Conservation (phyloP, 495 filamentous ascomycete genomes). For the Pseudevernia furfuracea region DNA sequence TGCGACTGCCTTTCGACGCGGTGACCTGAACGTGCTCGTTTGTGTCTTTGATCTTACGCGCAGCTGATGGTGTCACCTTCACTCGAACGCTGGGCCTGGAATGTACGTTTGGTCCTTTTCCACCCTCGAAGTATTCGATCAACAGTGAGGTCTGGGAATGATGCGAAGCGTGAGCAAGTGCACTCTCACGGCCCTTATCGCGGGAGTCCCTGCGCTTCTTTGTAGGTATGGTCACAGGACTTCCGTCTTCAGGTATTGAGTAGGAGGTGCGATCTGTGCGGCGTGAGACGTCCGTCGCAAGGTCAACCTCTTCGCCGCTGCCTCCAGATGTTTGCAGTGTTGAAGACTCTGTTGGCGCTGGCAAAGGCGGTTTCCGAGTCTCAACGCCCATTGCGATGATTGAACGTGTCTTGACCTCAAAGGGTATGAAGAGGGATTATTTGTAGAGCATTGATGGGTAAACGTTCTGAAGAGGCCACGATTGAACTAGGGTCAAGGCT, state of each 20-base stretch:
- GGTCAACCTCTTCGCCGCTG: conserved; percentile 60
- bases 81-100: conserved; percentile 88
- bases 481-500: background rate
- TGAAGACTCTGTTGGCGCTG: conserved; percentile 73
- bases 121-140: conserved; percentile 96
- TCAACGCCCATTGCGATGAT: conserved; percentile 61
- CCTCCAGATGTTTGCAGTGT: conserved; percentile 47
- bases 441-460: conserved; percentile 2
- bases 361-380: conserved; percentile 59
- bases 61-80: conserved; percentile 76
- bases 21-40: conserved; percentile 79
- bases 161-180: conserved; percentile 43
- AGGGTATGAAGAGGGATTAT: background rate
- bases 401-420: background rate
- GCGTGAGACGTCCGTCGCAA: conserved; percentile 70
- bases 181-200: conserved; percentile 47
- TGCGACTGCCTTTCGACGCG: conserved; percentile 57
- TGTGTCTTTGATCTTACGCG: conserved; percentile 46
- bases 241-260: conserved; percentile 92
- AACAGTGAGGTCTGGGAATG: conserved; percentile 85
- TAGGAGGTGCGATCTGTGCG: conserved; percentile 75
- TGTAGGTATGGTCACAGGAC: conserved; percentile 79
- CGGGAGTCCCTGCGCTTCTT: conserved; percentile 45
- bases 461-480: background rate
- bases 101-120: conserved; percentile 55